These are phyloP conservation scores for Trapa incisa DNA, from an alignment of 345 rosid genomes.

Conservation along the genomic window DNA sequence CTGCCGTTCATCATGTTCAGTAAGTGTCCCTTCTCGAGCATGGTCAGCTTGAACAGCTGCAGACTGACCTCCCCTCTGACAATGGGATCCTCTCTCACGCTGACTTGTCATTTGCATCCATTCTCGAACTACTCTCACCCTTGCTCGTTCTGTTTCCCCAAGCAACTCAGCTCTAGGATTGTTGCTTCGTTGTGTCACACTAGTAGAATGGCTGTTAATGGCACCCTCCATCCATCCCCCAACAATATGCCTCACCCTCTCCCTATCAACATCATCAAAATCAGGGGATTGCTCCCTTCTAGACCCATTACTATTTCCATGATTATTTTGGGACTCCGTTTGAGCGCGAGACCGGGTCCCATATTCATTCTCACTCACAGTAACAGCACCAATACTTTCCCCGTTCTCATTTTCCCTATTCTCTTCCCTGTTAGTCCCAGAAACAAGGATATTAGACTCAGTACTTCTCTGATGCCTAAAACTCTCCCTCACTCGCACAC, in stretches of 20 bases:
- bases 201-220: constrained; percentile 51
- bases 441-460: constrained; percentile 36
- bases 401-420: constrained; percentile 55
- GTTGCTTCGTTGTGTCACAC: constrained; percentile 44
- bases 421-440: constrained; percentile 40
- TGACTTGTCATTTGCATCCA: constrained; percentile 97
- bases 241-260: constrained; percentile 86
- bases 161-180: constrained; percentile 84
- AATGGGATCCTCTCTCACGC: constrained; percentile 65
- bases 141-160: constrained; percentile 94
- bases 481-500: constrained; percentile 70
- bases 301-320: constrained; percentile 41
- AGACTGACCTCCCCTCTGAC: constrained; percentile 49
- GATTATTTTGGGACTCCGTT: constrained; percentile 36
- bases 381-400: constrained; percentile 52
- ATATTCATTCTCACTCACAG: constrained; percentile 83
- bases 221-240: constrained; percentile 94
- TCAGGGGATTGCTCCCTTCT: constrained; percentile 94
- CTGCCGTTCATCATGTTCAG: constrained; percentile 56
- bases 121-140: constrained; percentile 93
- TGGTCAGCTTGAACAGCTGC: constrained; percentile 15
- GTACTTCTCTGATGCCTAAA: constrained; percentile 59
- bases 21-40: constrained; percentile 37
- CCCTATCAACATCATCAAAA: constrained; percentile 88
- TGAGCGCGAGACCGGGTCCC: constrained; percentile 65